Conservation (phyloP, 805 yeast species). For the Hanseniaspora thailandica region DNA sequence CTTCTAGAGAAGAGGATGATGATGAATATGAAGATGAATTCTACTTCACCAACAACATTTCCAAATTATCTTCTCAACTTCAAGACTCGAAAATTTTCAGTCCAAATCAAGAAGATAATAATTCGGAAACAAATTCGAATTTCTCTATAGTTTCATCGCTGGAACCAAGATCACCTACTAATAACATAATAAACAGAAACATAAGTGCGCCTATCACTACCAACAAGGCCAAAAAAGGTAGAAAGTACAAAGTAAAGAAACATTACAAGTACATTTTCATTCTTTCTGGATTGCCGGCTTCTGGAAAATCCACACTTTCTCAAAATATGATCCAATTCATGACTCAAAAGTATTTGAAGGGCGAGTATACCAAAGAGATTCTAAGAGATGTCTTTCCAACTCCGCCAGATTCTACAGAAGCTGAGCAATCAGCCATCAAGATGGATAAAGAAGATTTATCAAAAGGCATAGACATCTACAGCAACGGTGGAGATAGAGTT, state of each 20-base stretch:
- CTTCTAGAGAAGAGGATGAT: slow-evolving; percentile 5
- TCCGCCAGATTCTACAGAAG: too few relatives aligned
- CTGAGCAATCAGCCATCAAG: background rate
- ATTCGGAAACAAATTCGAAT: background rate
- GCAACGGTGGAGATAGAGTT: background rate
- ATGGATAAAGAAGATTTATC: background rate
- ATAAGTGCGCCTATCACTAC: background rate
- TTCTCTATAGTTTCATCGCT: slow-evolving; percentile 8
- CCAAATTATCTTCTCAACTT: background rate
- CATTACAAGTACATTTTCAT: slow-evolving; percentile 44
- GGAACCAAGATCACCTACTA: background rate
- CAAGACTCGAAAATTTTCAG: background rate
- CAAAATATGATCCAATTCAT: slow-evolving; percentile 50
- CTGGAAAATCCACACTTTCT: slow-evolving; percentile 65
- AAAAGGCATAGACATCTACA: background rate
- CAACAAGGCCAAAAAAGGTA: background rate
- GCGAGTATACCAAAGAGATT: background rate
- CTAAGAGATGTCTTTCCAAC: background rate
- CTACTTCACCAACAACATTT: background rate
- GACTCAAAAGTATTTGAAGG: slow-evolving; percentile 24
- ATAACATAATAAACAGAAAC: background rate
- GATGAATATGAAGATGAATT: slow-evolving; percentile 1
- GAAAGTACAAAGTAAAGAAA: background rate
- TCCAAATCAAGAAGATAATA: background rate
- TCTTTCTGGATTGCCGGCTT: slow-evolving; percentile 66